Evolutionary conservation across 331 rosid species (phyloP).

Genomic region (Stylosanthes scabra): DNA sequence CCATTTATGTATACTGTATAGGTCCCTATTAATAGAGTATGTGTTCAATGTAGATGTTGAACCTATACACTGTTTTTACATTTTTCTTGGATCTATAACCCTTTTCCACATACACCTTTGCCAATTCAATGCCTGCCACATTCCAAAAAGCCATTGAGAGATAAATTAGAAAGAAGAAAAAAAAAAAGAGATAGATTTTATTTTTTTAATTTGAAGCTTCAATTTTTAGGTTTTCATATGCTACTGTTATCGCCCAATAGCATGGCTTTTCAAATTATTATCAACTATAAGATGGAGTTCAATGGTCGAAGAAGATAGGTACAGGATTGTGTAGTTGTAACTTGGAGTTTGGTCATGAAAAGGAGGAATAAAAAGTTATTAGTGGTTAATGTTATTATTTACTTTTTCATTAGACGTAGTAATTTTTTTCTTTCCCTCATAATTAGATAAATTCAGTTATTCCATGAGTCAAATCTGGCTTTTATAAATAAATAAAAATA

Average conservation of each 20-base stretch:
- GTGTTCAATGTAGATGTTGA: constrained; percentile 23
- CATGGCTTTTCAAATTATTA: background rate
- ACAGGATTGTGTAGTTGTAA: background rate
- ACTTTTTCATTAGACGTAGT: too few species aligned
- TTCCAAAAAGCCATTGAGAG: background rate
- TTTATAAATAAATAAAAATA: too few species aligned
- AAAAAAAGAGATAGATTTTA: too few species aligned
- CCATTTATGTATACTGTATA: background rate
- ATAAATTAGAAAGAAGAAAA: background rate
- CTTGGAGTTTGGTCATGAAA: too few species aligned
- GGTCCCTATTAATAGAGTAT: constrained; percentile 16
- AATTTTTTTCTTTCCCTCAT: too few species aligned
- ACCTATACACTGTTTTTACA: constrained; percentile 19
- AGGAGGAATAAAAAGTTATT: too few species aligned
- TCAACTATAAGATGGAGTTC: background rate
- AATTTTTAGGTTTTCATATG: too few species aligned
- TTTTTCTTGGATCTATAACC: constrained; percentile 27
- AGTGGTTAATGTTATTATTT: too few species aligned
- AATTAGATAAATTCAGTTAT: too few species aligned
- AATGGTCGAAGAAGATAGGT: background rate
- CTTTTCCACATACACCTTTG: constrained; percentile 6
- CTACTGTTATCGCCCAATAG: background rate
- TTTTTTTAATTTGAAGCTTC: background rate
- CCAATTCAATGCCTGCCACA: constrained; percentile 16
- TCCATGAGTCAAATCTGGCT: too few species aligned